These are phyloP conservation scores for Cryomyces minteri DNA, from an alignment of 495 filamentous ascomycete genomes.

Conservation along the genomic window DNA sequence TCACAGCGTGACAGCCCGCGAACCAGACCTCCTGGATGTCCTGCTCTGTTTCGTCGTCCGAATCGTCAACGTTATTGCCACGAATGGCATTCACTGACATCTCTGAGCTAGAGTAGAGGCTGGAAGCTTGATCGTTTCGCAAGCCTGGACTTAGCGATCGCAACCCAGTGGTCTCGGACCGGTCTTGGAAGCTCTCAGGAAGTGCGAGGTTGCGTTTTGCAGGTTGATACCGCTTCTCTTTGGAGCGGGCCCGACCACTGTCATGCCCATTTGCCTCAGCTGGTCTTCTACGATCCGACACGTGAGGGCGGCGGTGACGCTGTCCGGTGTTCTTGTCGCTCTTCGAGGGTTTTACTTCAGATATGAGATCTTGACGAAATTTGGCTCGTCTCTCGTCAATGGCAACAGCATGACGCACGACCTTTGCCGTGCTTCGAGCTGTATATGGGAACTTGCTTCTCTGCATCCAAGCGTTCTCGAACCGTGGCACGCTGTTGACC, in stretches of 20 bases:
- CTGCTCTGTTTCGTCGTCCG: slow-evolving; percentile 37
- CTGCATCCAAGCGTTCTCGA: slow-evolving; percentile 77
- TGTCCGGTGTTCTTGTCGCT: slow-evolving; percentile 15
- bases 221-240: slow-evolving; percentile 1
- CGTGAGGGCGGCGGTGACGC: slow-evolving; percentile 22
- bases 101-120: slow-evolving; percentile 4
- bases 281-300: too few species aligned
- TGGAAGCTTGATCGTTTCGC: not conserved
- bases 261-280: too few species aligned
- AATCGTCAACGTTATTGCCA: slow-evolving; percentile 26
- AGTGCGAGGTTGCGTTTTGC: slow-evolving; percentile 2
- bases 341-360: slow-evolving; percentile 27
- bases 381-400: slow-evolving; percentile 25
- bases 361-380: slow-evolving; percentile 53
- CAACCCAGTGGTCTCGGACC: slow-evolving; percentile 9
- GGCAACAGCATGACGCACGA: slow-evolving; percentile 24
- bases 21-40: slow-evolving; percentile 80
- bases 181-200: slow-evolving; percentile 6
- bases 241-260: not conserved
- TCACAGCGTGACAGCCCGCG: slow-evolving; percentile 49
- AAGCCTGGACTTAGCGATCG: slow-evolving; percentile 7
- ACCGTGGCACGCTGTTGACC: slow-evolving; percentile 67
- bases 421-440: slow-evolving; percentile 51
- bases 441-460: slow-evolving; percentile 70
- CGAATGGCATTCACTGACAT: slow-evolving; percentile 12